These are phyloP conservation scores for Houttuynia cordata DNA, from an alignment of 164 flowering plant genomes.

Conservation along the genomic window DNA sequence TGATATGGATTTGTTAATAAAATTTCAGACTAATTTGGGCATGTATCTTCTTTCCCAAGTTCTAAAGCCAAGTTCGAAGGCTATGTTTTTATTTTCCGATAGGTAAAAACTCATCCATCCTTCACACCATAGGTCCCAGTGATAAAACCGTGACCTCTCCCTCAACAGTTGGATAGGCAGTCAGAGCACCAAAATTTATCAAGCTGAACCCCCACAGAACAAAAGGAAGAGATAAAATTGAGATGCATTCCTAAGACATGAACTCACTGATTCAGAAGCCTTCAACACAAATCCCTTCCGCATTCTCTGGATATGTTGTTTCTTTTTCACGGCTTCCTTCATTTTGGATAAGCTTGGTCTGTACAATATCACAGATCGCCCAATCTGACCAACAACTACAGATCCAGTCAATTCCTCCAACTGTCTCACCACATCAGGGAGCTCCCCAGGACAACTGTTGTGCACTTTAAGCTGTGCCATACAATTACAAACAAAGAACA, in stretches of 20 bases:
- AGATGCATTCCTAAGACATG: background rate
- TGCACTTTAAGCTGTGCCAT: slow-evolving; percentile 63
- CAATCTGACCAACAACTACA: slow-evolving; percentile 72
- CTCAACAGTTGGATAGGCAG: too few relatives aligned
- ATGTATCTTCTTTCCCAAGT: too few relatives aligned
- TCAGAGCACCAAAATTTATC: background rate
- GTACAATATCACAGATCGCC: slow-evolving; percentile 73
- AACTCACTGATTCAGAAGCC: slow-evolving; percentile 9
- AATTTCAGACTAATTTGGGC: too few relatives aligned
- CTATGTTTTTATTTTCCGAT: too few relatives aligned
- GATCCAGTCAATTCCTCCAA: slow-evolving; percentile 71
- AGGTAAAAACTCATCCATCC: too few relatives aligned
- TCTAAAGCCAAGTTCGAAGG: too few relatives aligned
- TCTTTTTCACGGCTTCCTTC: slow-evolving; percentile 68
- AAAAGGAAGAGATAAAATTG: background rate
- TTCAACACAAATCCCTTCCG: slow-evolving; percentile 20
- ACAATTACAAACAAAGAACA: too few relatives aligned
- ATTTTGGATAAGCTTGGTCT: slow-evolving; percentile 72
- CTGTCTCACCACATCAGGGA: slow-evolving; percentile 65
- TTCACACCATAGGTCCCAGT: too few relatives aligned
- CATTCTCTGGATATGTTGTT: slow-evolving; percentile 24
- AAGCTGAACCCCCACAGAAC: background rate
- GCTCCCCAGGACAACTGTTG: slow-evolving; percentile 65
- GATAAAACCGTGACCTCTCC: too few relatives aligned
- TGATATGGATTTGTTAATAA: too few relatives aligned